Evolutionary conservation across 495 filamentous ascomycete genomes (phyloP).

Genomic region (Clohesyomyces aquaticus): DNA sequence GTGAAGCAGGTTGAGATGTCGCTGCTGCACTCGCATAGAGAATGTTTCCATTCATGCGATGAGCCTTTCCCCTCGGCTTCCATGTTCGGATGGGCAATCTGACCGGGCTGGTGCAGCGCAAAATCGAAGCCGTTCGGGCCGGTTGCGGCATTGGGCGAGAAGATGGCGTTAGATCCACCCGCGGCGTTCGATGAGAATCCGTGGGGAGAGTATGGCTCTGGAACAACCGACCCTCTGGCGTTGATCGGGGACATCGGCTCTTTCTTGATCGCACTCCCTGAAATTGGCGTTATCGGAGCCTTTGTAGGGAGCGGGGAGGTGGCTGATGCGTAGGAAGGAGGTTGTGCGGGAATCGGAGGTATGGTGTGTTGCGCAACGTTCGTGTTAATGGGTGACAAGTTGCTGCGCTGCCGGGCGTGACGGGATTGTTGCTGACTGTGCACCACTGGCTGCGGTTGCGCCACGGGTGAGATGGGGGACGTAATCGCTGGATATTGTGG

Average conservation of each 20-base stretch:
- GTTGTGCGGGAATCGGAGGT: conserved; percentile 22
- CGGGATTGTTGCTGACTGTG: conserved; percentile 7
- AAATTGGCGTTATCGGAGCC: conserved; percentile 32
- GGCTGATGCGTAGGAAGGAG: conserved; percentile 8
- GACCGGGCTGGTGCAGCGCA: conserved; percentile 42
- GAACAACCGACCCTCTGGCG: conserved; percentile 10
- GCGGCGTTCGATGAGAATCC: conserved; percentile 19
- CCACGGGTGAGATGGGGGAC: conserved; percentile 19
- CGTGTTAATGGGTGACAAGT: conserved; percentile 29
- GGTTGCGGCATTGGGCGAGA: conserved; percentile 40
- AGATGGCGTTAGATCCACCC: conserved; percentile 15
- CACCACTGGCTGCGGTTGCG: conserved; percentile 13
- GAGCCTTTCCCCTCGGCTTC: conserved; percentile 19
- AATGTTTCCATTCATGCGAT: conserved; percentile 34
- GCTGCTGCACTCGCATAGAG: conserved; percentile 27
- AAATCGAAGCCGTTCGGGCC: conserved; percentile 42
- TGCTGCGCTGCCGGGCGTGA: conserved; percentile 24
- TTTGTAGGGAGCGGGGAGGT: conserved; percentile 20
- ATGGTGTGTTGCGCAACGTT: conserved; percentile 17
- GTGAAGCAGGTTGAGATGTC: conserved; percentile 39
- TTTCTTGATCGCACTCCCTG: conserved; percentile 20
- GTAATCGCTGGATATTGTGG: not conserved
- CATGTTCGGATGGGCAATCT: conserved; percentile 48
- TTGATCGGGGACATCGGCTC: conserved; percentile 25
- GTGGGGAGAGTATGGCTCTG: conserved; percentile 32